Base-by-base conservation (phyloP, 2,329 filamentous ascomycete species). In the Ophiobolus disseminans region DNA sequence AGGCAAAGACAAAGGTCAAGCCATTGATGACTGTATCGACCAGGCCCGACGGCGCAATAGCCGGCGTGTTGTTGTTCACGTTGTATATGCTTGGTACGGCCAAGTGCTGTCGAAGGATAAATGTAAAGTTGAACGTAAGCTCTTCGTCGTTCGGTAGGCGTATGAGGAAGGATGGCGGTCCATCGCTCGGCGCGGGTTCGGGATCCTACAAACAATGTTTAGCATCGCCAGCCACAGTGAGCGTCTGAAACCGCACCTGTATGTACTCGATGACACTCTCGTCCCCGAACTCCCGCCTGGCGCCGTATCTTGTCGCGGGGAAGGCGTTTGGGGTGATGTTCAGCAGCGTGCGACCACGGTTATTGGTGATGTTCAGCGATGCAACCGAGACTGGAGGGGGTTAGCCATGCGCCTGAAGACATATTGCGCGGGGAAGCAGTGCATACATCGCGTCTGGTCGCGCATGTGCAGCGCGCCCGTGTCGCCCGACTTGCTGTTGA, bases 141-240 rank as follows among this genome's bases (percentile, higher is more conserved):
- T 99, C 94, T 61, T 97, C 94, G 61, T 96, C 91, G 75, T 92
- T 94, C 61, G 81, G 84, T 40, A 99, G 79, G 69, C 95, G 94
- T 48, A 97, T 80, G 40, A 99, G 83, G 72, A 97, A 96, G 50
- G 81, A 82, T 7, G 91, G 90, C 21, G 78, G 68, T 16, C 65
- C 65, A 40, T 70, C 68, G 55, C 53, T 56, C 23, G 67, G 51
- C 11, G 63, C 55, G 17, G 45, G 69, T 53, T 97, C 93, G 34
- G 90, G 86, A 72, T 97, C 94, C 91, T 96, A 48, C 22, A 52
- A 39, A 37, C 14, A 40, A 19, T 19, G 38, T 45, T 60, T 48
- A 56, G 51, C 42, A 50, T 46, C n/a, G 35, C 25, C 19, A n/a
- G 23, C 6, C 21, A 45, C 38, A 22, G 14, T 45, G 35, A 23